A percentile compares a stretch with the other conserved stretches of the same genome.
Conservation (phyloP, 75 land plant genomes). For the Chamaecyparis obtusa region DNA sequence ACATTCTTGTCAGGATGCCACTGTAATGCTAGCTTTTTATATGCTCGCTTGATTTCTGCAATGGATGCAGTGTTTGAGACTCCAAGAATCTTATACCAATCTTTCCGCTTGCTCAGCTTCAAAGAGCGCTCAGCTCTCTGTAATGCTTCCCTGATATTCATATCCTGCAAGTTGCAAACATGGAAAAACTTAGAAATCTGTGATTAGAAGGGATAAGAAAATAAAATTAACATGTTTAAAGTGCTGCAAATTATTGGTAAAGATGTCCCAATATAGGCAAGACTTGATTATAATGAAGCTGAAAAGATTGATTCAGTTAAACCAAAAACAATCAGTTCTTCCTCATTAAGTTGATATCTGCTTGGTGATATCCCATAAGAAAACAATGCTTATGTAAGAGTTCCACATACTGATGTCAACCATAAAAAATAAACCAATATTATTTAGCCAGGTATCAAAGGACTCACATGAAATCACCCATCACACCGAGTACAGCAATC, state of each 20-base stretch:
- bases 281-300: not conserved
- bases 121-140: constrained; percentile 83
- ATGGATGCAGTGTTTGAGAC: constrained; percentile 79
- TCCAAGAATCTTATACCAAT: constrained; percentile 98
- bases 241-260: not conserved
- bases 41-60: constrained; percentile 88
- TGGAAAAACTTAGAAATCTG: not conserved
- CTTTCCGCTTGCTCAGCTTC: constrained; percentile 94
- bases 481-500: too few relatives aligned
- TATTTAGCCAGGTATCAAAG: too few relatives aligned
- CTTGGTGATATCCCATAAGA: too few relatives aligned
- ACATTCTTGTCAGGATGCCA: constrained; percentile 99
- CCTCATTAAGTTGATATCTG: too few relatives aligned
- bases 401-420: too few relatives aligned
- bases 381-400: too few relatives aligned
- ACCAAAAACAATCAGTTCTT: too few relatives aligned
- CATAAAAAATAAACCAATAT: too few relatives aligned
- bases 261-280: not conserved
- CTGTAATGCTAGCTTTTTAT: constrained; percentile 96
- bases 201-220: not conserved
- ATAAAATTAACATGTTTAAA: not conserved
- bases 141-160: constrained; percentile 72
- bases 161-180: constrained; percentile 49
- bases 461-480: too few relatives aligned
- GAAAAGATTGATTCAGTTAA: not conserved